These are phyloP conservation scores for Tilletia walkeri DNA, from an alignment of 1,284 basidiomycete genomes.

Conservation along the genomic window DNA sequence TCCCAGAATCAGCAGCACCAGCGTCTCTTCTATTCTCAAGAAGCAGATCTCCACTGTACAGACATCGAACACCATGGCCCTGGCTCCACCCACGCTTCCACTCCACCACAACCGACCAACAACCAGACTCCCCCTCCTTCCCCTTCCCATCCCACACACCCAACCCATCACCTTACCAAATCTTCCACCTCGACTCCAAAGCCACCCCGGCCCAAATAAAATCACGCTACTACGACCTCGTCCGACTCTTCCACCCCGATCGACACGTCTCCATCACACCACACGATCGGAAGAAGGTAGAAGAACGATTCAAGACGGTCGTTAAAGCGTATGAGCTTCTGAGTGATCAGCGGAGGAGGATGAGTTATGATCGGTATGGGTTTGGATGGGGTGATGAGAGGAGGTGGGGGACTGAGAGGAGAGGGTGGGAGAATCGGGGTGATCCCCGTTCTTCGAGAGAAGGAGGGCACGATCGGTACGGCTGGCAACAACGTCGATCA, in stretches of 20 bases:
- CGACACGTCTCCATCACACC: slow-evolving; percentile 16
- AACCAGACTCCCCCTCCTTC: not conserved
- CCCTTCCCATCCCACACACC: slow-evolving; percentile 20
- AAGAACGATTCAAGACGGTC: slow-evolving; percentile 39
- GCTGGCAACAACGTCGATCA: slow-evolving; percentile 28
- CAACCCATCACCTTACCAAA: slow-evolving; percentile 43
- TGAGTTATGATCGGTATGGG: slow-evolving; percentile 32
- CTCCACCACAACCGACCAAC: not conserved
- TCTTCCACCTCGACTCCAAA: slow-evolving; percentile 43
- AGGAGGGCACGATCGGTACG: slow-evolving; percentile 28
- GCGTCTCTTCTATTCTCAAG: too few species aligned
- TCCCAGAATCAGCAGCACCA: not conserved
- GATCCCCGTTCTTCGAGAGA: slow-evolving; percentile 23
- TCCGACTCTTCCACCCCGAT: slow-evolving; percentile 46
- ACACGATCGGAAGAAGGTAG: slow-evolving; percentile 23
- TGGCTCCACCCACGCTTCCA: too few species aligned
- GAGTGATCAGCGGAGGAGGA: slow-evolving; percentile 26
- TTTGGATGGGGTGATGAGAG: slow-evolving; percentile 33
- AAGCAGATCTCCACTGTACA: too few species aligned
- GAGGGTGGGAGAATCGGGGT: slow-evolving; percentile 25
- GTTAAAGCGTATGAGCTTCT: slow-evolving; percentile 41
- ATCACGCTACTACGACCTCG: slow-evolving; percentile 50
- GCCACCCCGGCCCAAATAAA: slow-evolving; percentile 37
- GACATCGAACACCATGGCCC: too few species aligned
- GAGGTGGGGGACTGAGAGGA: slow-evolving; percentile 13